Percentiles rank a stretch among this genome's conserved stretches.
Evolutionary conservation across 352 stramenopile genomes (phyloP).

Genomic region (Phytopythium helicoides): DNA sequence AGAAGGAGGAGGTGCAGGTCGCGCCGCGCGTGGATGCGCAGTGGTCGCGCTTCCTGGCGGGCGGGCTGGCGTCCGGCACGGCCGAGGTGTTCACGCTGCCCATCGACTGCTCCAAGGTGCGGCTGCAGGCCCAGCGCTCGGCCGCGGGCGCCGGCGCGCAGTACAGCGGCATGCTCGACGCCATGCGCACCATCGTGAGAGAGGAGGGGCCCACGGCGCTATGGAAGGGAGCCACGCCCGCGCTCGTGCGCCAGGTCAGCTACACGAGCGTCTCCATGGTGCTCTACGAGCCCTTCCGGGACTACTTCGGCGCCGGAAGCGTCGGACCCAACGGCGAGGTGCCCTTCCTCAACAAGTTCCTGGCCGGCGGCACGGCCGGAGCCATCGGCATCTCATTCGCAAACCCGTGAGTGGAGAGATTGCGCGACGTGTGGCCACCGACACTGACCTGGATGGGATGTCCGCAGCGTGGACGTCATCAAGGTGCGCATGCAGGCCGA

Average conservation of each 20-base stretch:
- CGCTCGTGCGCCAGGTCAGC: constrained; percentile 81
- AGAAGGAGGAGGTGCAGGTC: constrained; percentile 36
- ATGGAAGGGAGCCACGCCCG: constrained; percentile 76
- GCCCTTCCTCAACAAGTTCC: constrained; percentile 75
- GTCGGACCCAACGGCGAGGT: constrained; percentile 34
- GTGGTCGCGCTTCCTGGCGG: constrained; percentile 67
- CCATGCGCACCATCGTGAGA: constrained; percentile 57
- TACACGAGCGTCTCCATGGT: constrained; percentile 88
- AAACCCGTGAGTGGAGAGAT: constrained; percentile 90
- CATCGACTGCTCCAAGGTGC: constrained; percentile 87
- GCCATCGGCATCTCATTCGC: constrained; percentile 77
- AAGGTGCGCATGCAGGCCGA: constrained; percentile 88
- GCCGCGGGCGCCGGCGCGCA: constrained; percentile 25
- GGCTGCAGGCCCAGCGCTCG: constrained; percentile 71
- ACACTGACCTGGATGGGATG: no score
- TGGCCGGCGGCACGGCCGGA: constrained; percentile 73
- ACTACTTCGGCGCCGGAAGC: constrained; percentile 61
- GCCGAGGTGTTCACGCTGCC: constrained; percentile 81
- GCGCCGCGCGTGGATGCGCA: constrained; percentile 51
- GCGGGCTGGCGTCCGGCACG: constrained; percentile 60
- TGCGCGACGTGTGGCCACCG: no score
- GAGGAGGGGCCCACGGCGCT: constrained; percentile 62
- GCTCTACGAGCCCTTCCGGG: constrained; percentile 80
- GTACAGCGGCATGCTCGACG: constrained; percentile 80
- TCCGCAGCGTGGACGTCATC: constrained; percentile 81